Evolutionary conservation across 129 eudicot species (phyloP), one percentile per base, ranked within the genome.

Genomic region (Erigeron canadensis): DNA sequence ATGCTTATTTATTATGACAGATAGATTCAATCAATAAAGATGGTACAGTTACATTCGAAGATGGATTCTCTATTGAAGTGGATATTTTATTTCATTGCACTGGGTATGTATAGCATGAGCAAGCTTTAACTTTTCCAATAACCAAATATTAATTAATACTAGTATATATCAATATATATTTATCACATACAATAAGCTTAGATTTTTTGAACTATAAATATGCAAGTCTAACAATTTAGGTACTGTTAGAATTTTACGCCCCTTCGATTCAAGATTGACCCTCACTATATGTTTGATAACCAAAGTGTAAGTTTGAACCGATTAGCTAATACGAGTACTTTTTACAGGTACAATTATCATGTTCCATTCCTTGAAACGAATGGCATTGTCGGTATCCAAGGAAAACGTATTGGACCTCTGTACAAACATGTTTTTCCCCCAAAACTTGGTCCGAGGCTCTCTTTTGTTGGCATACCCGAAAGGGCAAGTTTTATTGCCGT

Each of bases 11-110:
- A 45, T 45, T 43, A 45, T 79, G 57, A 16, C 76, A 89, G 96
- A 81, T 87, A 4, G 60, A 60, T 7, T 39, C 16, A 55, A 80
- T 80, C 62, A 15, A 79, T 17, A 82, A 78, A 77, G 84, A 78
- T 79, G 97, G 95, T n/a, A 81, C 51, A 41, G 72, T 90, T 44
- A 45, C 71, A 7, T 90, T 90, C 79, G 18, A 67, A 58, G 95
- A 87, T 48, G 97, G 95, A 60, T 50, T 67, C 2, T 71, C 78
- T 13, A 13, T 81, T 61, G 72, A 64, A 23, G 88, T 88, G 34
- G 87, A 90, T 73, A 71, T 73, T 21, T 85, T 87, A 69, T 57
- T 78, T 11, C 87, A 87, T 50, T 90, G 95, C 18, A 87, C 95
- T 0, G 95, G 95, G 95, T 89, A 75, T n/a, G n/a, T n/a, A n/a